Evolutionary conservation across 352 stramenopile species (phyloP).

Genomic region (Phytophthora megakarya): DNA sequence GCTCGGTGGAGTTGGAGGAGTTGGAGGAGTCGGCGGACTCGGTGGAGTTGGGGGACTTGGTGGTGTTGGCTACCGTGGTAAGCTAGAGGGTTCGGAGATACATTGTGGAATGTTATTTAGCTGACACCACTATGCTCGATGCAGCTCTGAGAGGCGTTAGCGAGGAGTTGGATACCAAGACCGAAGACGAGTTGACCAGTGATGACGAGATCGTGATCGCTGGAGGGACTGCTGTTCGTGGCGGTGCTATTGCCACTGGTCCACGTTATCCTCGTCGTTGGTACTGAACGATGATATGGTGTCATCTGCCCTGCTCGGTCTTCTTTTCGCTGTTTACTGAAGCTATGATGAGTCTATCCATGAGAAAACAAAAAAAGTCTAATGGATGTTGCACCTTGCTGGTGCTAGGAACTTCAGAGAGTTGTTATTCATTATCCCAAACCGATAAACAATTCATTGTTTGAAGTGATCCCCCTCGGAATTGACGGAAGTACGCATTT

Average conservation of each 20-base stretch:
- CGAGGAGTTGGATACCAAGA: constrained; percentile 9
- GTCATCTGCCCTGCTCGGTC: not conserved
- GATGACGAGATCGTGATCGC: constrained; percentile 32
- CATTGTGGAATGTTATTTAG: not conserved
- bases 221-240: constrained; percentile 18
- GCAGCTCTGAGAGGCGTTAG: constrained; percentile 25
- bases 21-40: not conserved
- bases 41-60: constrained; percentile 6
- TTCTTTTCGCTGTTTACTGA: constrained; percentile 6
- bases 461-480: too few relatives aligned
- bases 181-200: not conserved
- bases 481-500: too few relatives aligned
- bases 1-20: not conserved
- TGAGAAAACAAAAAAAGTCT: constrained; percentile 12
- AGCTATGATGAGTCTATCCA: not conserved
- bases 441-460: too few relatives aligned
- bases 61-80: constrained; percentile 17
- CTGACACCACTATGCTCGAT: not conserved
- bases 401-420: not conserved
- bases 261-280: constrained; percentile 19
- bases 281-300: constrained; percentile 20
- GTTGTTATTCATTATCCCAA: too few relatives aligned
- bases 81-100: not conserved
- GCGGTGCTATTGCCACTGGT: constrained; percentile 30
- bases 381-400: constrained; percentile 14